Conservation (phyloP, 2,329 filamentous ascomycete species). For the Fusarium pseudograminearum region DNA sequence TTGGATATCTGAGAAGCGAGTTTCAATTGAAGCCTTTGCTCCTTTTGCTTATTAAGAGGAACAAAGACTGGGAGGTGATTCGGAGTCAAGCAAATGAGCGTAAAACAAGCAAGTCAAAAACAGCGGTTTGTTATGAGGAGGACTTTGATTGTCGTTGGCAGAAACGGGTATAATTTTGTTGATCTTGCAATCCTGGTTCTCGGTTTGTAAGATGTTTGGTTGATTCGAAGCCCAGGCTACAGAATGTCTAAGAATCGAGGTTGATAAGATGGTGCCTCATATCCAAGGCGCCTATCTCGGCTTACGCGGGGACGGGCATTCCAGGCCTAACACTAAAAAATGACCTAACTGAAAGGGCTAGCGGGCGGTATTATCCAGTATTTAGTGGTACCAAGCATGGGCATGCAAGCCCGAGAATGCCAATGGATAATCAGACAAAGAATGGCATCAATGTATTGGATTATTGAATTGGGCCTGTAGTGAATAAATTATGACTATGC, state of each 20-base stretch:
- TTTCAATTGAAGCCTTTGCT: conserved; percentile 11
- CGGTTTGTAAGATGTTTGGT: conserved; percentile 40
- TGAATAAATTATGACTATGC: not conserved
- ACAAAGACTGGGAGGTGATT: conserved; percentile 4
- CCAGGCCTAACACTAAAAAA: not conserved
- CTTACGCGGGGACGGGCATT: conserved; percentile 17
- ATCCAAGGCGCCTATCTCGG: conserved; percentile 18
- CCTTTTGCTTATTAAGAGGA: conserved; percentile 36
- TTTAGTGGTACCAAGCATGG: not conserved
- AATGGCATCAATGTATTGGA: not conserved
- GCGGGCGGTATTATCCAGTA: not conserved
- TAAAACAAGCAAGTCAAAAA: not conserved
- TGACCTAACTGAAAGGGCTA: conserved; percentile 9
- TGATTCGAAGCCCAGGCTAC: conserved; percentile 25
- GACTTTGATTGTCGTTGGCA: conserved; percentile 1
- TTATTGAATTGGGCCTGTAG: not conserved
- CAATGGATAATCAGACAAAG: not conserved
- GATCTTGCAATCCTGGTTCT: conserved; percentile 30
- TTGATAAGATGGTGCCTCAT: conserved; percentile 16
- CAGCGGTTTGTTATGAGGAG: conserved; percentile 7
- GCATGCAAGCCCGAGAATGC: not conserved
- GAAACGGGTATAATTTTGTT: conserved; percentile 29
- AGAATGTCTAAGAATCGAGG: conserved; percentile 25
- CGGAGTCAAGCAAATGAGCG: not conserved
- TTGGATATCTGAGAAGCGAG: conserved; percentile 25